These are phyloP conservation scores for Pochonia chlamydosporia DNA, from an alignment of 2,329 filamentous ascomycete genomes.

Conservation along the genomic window DNA sequence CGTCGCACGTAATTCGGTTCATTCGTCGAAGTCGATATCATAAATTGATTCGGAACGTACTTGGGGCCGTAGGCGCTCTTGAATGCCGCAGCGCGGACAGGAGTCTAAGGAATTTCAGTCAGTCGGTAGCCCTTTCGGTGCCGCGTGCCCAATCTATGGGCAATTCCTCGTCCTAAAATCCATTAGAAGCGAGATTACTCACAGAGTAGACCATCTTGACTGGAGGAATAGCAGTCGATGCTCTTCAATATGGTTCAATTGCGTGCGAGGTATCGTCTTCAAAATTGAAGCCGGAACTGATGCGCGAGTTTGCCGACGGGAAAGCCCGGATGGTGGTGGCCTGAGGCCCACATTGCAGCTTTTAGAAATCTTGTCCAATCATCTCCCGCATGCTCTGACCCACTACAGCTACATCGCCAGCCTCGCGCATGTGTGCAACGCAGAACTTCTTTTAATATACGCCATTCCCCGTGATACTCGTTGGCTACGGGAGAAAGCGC, in stretches of 20 bases:
- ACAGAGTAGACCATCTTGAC: slow-evolving; percentile 37
- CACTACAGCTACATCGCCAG: slow-evolving; percentile 12
- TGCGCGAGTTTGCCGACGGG: slow-evolving; percentile 30
- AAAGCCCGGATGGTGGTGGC: slow-evolving; percentile 26
- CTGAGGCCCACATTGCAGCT: slow-evolving; percentile 17
- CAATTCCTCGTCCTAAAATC: no score
- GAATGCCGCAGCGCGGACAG: slow-evolving; percentile 43
- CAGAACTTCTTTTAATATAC: background rate
- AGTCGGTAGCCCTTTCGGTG: slow-evolving; percentile 15
- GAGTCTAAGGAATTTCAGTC: slow-evolving; percentile 35
- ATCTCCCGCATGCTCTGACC: slow-evolving; percentile 8
- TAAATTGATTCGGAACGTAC: slow-evolving; percentile 35
- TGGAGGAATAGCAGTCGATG: slow-evolving; percentile 20
- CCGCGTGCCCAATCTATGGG: background rate
- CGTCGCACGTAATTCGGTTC: background rate
- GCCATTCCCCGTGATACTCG: background rate
- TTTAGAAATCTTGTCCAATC: slow-evolving; percentile 11
- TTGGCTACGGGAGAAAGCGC: background rate
- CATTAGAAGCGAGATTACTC: slow-evolving; percentile 14
- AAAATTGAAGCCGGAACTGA: slow-evolving; percentile 16
- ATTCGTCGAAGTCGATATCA: background rate
- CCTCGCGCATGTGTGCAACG: background rate
- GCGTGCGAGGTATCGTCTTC: slow-evolving; percentile 16
- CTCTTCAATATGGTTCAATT: slow-evolving; percentile 29
- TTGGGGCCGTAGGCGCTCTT: slow-evolving; percentile 61